phyloP scores from a whole-genome alignment of 371 early-diverging fungal species.

The Saksenaea vasiformis region DNA sequence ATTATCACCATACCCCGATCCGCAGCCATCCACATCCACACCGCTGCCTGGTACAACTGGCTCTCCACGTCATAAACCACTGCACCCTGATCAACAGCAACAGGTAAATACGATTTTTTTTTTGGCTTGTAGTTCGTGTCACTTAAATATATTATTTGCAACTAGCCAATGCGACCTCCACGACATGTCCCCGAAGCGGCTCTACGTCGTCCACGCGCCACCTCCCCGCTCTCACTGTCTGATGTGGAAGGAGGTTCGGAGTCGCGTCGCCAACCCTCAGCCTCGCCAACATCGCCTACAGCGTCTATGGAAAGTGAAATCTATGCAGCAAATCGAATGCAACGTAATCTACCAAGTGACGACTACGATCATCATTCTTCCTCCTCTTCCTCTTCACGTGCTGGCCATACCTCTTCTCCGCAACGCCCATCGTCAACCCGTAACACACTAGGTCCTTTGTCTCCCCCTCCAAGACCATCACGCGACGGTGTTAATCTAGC shows the following conservation, averaged over 20 bases:
- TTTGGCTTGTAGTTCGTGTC: not conserved
- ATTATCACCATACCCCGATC: constrained; percentile 11
- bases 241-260: constrained; percentile 29
- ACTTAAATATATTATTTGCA: not conserved
- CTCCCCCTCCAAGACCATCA: constrained; percentile 51
- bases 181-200: constrained; percentile 51
- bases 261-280: constrained; percentile 19
- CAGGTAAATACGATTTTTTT: not conserved
- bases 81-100: not conserved
- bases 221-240: constrained; percentile 36
- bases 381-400: not conserved
- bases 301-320: constrained; percentile 4
- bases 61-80: not conserved
- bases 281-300: constrained; percentile 9
- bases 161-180: constrained; percentile 26
- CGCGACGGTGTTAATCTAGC: constrained; percentile 52
- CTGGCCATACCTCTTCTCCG: not conserved
- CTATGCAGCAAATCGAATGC: not conserved
- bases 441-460: constrained; percentile 17
- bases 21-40: constrained; percentile 15
- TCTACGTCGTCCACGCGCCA: constrained; percentile 46
- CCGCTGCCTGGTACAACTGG: constrained; percentile 6
- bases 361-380: not conserved
- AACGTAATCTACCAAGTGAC: not conserved
- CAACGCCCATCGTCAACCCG: constrained; percentile 11